Evolutionary conservation across 192 early-diverging fungal genomes (phyloP).

Genomic region (Coemansia asiatica): DNA sequence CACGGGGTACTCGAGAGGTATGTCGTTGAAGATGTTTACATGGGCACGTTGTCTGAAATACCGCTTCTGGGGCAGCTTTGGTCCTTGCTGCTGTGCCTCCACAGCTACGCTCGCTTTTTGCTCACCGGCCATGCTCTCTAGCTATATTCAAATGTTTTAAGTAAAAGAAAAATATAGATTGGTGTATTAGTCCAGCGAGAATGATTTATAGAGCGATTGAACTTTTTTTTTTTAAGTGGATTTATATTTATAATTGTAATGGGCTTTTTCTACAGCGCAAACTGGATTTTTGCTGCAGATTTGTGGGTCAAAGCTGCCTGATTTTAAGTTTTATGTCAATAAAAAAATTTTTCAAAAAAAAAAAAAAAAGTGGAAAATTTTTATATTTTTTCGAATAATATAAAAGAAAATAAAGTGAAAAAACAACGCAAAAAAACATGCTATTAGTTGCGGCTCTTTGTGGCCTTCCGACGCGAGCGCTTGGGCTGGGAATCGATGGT

Average conservation of each 20-base stretch:
- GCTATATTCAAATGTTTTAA: not conserved
- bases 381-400: not conserved
- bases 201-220: not conserved
- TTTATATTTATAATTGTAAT: too few species aligned
- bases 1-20: slow-evolving; percentile 84
- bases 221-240: not conserved
- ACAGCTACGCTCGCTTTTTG: not conserved
- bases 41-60: slow-evolving; percentile 89
- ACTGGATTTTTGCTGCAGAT: too few species aligned
- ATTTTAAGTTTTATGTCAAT: not conserved
- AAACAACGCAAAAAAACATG: not conserved
- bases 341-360: not conserved
- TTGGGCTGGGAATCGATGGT: slow-evolving; percentile 33
- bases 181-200: too few species aligned
- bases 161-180: too few species aligned
- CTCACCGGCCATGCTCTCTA: slow-evolving; percentile 19
- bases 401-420: not conserved
- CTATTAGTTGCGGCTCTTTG: slow-evolving; percentile 31
- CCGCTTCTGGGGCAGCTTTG: slow-evolving; percentile 70
- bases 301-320: too few species aligned
- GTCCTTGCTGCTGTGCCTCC: slow-evolving; percentile 17
- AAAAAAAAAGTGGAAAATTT: too few species aligned
- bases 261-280: too few species aligned
- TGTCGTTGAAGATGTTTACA: slow-evolving; percentile 96
- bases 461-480: slow-evolving; percentile 40